Evolutionary conservation across 441 rosid genomes (phyloP).

Genomic region (Syzygium malaccense): DNA sequence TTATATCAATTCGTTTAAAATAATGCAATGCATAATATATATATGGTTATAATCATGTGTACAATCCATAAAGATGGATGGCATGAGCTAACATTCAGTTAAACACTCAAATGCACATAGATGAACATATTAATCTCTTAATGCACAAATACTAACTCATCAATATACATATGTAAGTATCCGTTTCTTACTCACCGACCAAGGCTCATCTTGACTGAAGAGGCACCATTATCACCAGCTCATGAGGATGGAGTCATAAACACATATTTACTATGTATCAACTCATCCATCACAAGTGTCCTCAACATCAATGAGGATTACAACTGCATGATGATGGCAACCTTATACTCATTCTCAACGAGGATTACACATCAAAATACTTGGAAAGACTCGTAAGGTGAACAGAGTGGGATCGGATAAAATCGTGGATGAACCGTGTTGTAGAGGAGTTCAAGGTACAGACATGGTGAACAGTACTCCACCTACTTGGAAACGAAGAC

Average conservation of each 20-base stretch:
- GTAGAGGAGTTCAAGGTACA: too few species aligned
- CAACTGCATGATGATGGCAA: background rate
- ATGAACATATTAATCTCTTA: background rate
- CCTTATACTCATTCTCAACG: background rate
- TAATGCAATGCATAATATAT: background rate
- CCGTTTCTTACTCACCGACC: fast-evolving
- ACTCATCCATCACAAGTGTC: background rate
- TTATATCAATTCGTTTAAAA: background rate
- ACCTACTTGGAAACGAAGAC: too few species aligned
- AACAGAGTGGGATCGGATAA: too few species aligned
- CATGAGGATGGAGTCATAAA: background rate
- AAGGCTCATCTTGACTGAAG: background rate
- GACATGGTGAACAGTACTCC: too few species aligned
- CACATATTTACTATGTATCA: background rate
- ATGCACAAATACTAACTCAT: background rate
- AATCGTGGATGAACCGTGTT: too few species aligned
- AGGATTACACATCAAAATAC: too few species aligned
- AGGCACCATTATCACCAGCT: background rate
- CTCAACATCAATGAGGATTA: background rate
- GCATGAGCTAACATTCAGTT: background rate
- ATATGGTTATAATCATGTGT: background rate
- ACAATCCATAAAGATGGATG: background rate
- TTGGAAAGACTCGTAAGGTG: too few species aligned
- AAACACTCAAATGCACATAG: background rate
- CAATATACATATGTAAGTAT: background rate